Evolutionary conservation across 2,329 filamentous ascomycete species (phyloP), one percentile per base, ranked within the genome.

Genomic region (Triangularia verruculosa): DNA sequence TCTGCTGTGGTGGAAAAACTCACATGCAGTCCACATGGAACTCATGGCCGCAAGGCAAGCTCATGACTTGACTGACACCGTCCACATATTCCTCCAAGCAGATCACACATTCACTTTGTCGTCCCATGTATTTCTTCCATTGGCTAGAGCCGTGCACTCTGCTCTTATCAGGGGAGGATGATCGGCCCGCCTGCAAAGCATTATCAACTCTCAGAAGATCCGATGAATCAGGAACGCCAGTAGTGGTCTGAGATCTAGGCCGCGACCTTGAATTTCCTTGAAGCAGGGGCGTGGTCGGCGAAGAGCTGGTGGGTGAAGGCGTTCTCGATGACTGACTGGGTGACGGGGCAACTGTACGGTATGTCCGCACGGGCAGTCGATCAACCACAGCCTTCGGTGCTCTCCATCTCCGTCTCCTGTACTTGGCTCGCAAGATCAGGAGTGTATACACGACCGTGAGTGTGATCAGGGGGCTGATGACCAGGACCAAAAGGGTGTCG

Each of bases 21-120:
- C 79, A 96, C 93, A 99, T 98, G 93, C 95, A 99, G 74, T 96
- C 93, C 27, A 84, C 94, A 76, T 99, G 95, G 77, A 98, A 99
- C 73, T 99, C 95, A 75, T 99, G 95, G 34, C 95, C 95, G 77
- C 95, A 99, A 8, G 95, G 95, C 64, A 99, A 79, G 73, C 93
- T 96, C 95, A 99, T 99, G 43, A 99, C 94, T 72, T 88, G 87
- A 75, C 93, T 97, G 71, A 97, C 88, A 43, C 95, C 95, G 75
- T 97, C 93, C 22, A 97, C 83, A 72, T 98, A 99, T 74, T 99
- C 95, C 74, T 99, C 95, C 32, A 99, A 80, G 72, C 95, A 99
- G 1, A 99, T 94, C 12, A 97, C 94, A 74, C 95, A 99, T 76
- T 99, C 95, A 8, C 92, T 87, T 74, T 89, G 86, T 47, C 83